Percentiles rank a stretch among this genome's conserved stretches.
These are phyloP conservation scores for Candida incommunis DNA, from an alignment of 805 yeast genomes.

Conservation along the genomic window DNA sequence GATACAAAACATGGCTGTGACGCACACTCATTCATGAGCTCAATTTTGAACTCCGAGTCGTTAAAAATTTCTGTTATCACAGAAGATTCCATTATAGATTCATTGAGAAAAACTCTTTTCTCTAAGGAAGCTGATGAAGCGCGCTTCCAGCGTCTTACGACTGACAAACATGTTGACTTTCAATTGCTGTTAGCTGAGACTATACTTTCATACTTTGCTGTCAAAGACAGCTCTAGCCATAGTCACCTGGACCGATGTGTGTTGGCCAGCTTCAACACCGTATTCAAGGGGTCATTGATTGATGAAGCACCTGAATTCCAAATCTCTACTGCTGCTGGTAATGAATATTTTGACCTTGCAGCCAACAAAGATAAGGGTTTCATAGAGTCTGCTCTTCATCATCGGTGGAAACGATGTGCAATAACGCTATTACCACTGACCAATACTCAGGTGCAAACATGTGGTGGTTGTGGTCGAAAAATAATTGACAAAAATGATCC, in stretches of 20 bases:
- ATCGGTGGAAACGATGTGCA: constrained; percentile 23
- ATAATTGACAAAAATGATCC: constrained; percentile 5
- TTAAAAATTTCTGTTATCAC: no score
- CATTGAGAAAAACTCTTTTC: no score
- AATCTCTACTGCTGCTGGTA: neutral
- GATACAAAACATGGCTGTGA: no score
- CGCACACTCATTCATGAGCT: no score
- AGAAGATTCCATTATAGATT: no score
- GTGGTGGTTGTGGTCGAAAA: constrained; percentile 17
- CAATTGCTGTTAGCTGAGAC: neutral
- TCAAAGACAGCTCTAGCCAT: neutral
- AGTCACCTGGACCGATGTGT: neutral
- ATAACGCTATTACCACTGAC: constrained; percentile 21
- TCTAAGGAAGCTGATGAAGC: no score
- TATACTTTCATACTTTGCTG: neutral
- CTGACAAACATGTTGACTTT: no score
- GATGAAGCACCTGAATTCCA: neutral
- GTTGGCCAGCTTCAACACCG: neutral
- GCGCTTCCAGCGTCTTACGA: no score
- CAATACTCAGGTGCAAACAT: constrained; percentile 13
- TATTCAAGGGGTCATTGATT: neutral
- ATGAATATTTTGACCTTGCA: constrained; percentile 12
- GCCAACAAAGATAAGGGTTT: constrained; percentile 3
- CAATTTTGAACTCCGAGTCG: no score
- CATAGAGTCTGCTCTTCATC: constrained; percentile 15